A percentile compares a stretch with the other conserved stretches of the same genome.
These are phyloP conservation scores for Dictyostelium intermedium DNA, from an alignment of 78 protist genomes.

Conservation along the genomic window DNA sequence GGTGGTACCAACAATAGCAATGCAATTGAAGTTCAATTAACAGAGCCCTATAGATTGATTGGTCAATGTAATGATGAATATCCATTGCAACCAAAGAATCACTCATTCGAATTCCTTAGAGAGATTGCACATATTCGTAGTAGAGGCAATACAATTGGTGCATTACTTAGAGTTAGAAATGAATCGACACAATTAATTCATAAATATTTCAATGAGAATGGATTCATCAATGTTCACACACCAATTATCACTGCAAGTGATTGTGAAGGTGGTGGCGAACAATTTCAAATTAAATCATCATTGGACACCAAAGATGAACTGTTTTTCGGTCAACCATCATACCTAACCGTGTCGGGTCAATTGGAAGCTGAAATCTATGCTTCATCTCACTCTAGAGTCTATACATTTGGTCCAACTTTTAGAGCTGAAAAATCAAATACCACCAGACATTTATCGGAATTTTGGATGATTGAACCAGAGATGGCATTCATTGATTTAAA, in stretches of 20 bases:
- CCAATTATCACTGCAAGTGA: slow-evolving; percentile 92
- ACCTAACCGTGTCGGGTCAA: slow-evolving; percentile 92
- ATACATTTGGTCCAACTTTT: slow-evolving; percentile 96
- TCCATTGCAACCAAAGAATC: slow-evolving; percentile 94
- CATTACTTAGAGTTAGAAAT: slow-evolving; percentile 85
- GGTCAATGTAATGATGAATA: slow-evolving; percentile 42
- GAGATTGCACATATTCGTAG: slow-evolving; percentile 90
- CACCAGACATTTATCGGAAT: slow-evolving; percentile 93
- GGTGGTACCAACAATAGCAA: slow-evolving; percentile 32
- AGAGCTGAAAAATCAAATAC: slow-evolving; percentile 88
- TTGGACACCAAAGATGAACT: not conserved
- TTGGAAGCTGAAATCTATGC: slow-evolving; percentile 86
- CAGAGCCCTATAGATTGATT: not conserved
- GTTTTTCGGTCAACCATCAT: slow-evolving; percentile 86
- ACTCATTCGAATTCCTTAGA: slow-evolving; percentile 92
- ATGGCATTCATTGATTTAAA: slow-evolving; percentile 85
- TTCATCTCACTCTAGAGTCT: slow-evolving; percentile 73
- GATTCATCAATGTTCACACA: slow-evolving; percentile 86
- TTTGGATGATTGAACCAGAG: slow-evolving; percentile 96
- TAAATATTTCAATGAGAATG: slow-evolving; percentile 78
- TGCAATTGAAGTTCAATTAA: not conserved
- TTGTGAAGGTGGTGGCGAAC: slow-evolving; percentile 96
- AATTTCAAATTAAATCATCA: slow-evolving; percentile 62
- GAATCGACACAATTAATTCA: slow-evolving; percentile 73
- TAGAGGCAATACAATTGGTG: slow-evolving; percentile 84